Evolutionary conservation across 352 stramenopile genomes (phyloP), one percentile per base, ranked within the genome.

Genomic region (Thalassiosira mediterranea): DNA sequence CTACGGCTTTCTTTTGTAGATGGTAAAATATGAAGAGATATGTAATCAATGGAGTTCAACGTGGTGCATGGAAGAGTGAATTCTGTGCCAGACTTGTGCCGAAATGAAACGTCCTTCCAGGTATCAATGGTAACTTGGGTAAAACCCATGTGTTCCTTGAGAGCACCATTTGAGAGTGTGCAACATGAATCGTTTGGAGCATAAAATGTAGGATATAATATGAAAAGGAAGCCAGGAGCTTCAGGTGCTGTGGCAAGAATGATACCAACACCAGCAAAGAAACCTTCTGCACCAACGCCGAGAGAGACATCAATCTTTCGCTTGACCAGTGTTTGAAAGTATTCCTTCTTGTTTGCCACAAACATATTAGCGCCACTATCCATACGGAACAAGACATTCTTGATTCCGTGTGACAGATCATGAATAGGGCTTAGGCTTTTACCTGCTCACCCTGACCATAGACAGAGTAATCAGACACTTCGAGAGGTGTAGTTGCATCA

Each of bases 351-450:
- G 38, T 56, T 65, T 23, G 19, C 56, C 40, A 53, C 56, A 65
- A 65, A 54, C 21, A 29, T 53, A 34, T 65, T 53, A 8, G 38
- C 23, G 56, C 56, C 56, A 59, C 31, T 65, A 21, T 65, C 56
- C 56, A 65, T 37, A 4, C 31, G 17, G 38, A 53, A 53, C 47
- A 28, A 47, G n/a, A 47, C n/a, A 48, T 13, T 53, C 10, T 51
- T 38, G 28, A 53, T 4, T 34, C 38, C 17, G 32, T 7, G 32
- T 51, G 17, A 65, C 56, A 65, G 17, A n/a, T 21, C 56, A 28
- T 65, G 31, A 37, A 63, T 17, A 63, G 54, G 54, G 54, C 54
- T 63, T 63, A 48, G 28, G 4, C 13, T 5, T 53, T 53, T 48
- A 62, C 56, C 38, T 65, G 56, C 17, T 65, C 32, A 13, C 13